Base-by-base conservation (phyloP, 2,329 filamentous ascomycete species). In the Dothiorella sarmentorum region DNA sequence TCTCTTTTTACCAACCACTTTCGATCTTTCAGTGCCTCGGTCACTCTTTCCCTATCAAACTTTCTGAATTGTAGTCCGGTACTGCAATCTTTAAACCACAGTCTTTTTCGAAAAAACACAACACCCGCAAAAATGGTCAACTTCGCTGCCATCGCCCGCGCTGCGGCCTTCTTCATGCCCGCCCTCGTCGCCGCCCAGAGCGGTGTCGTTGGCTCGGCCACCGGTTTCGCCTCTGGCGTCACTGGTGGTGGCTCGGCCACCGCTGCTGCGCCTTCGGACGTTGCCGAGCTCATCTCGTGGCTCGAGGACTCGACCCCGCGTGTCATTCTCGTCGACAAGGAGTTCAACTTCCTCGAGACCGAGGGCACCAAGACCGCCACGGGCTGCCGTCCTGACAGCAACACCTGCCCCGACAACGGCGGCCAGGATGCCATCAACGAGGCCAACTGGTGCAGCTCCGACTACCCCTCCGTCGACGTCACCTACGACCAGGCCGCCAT, bases 401-500 rank as follows among this genome's bases (percentile, higher is more conserved):
- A 56, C 52, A 45, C 18, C 4, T 57, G 55, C 55, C 52, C 52
- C 27, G 42, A n/a, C 55, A 57, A 45, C 29, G 55, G 55, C 18
- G 55, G 40, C 40, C 55, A 57, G 55, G 43, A 51, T 13, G 56
- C 56, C 44, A 58, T 58, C 44, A 52, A 58, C 44, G 27, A 38
- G 38, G 56, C 56, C 44, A 43, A 51, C 43, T 58, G 56, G 56
- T 58, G 56, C 56, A 40, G 56, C 44, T 26, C 22, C 13, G 9
- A 7, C 17, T 40, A 27, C 44, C 44, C 56, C 15, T 24, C 45
- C 15, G 55, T 58, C 43, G n/a, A 37, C 13, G 66, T 68, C 58
- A 71, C 61, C 5, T 74, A 74, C 61, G 71, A 73, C 61, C 65
- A 68, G 37, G 71, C 70, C 27, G 68, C 70, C 26, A 45, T 62